Percentiles rank a stretch among this genome's conserved stretches.
Conservation (phyloP, 148 eudicot genomes). For the Fagopyrum esculentum region DNA sequence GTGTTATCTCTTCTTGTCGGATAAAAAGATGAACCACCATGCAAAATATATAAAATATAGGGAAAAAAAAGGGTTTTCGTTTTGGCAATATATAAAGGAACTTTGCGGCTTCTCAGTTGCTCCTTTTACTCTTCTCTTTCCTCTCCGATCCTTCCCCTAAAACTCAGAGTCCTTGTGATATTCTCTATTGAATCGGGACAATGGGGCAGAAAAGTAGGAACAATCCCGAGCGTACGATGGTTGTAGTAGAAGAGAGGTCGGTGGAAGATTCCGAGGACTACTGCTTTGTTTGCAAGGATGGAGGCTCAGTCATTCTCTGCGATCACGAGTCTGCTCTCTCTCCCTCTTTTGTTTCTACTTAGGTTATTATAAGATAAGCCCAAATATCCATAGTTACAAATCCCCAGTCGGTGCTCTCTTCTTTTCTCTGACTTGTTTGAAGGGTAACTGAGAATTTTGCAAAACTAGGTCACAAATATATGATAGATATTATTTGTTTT, state of each 20-base stretch:
- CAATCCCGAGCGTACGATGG: slow-evolving; percentile 1
- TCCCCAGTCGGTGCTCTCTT: not conserved
- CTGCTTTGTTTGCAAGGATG: slow-evolving; percentile 79
- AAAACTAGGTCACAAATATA: not conserved
- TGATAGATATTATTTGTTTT: too few species aligned
- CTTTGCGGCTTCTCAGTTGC: too few species aligned
- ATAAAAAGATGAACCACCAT: too few species aligned
- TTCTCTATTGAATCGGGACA: not conserved
- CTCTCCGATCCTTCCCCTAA: not conserved
- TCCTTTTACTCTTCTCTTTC: not conserved
- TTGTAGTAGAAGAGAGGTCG: not conserved
- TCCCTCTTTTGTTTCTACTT: not conserved
- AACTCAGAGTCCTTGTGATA: not conserved
- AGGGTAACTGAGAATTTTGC: not conserved
- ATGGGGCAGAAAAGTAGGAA: slow-evolving; percentile 10
- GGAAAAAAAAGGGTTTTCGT: too few species aligned
- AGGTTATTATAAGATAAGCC: not conserved
- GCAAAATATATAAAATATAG: too few species aligned
- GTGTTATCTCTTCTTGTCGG: too few species aligned
- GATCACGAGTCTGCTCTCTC: slow-evolving; percentile 41
- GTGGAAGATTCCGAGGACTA: slow-evolving; percentile 46
- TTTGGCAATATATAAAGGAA: too few species aligned
- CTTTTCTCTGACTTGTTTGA: slow-evolving; percentile 3
- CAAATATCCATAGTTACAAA: not conserved
- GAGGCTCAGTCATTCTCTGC: slow-evolving; percentile 59